Base-by-base conservation (phyloP, 2,329 filamentous ascomycete genomes). In the Exserohilum rostratum region DNA sequence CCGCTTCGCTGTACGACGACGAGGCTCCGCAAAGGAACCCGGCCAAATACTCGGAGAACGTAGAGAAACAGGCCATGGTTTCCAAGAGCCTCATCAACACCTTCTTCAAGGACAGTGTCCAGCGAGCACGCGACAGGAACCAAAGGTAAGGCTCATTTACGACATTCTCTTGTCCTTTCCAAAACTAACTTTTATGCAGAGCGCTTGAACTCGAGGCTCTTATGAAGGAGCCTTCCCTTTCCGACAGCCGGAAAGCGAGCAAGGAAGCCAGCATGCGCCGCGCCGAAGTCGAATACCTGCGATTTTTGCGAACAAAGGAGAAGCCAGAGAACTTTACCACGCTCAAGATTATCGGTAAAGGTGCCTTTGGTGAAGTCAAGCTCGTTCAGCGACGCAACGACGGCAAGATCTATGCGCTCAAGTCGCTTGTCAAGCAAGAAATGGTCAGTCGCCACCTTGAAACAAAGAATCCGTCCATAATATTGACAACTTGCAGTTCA, bases 41-140 rank as follows among this genome's bases (percentile, higher is more conserved):
- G 1, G 91, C 96, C 72, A 87, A 91, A 65, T 96, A 93, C 77
- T 91, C 92, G 3, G 91, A 96, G 71, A 90, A 90, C 70, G 90
- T 96, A 34, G 87, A 89, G 52, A 92, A 95, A 71, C 80, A 85
- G 68, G 83, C 85, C 27, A 87, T 86, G 71, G 82, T 86, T 49
- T 85, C 86, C 42, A 86, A 87, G 69, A 83, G 86, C 65, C 76
- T 88, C 62, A 85, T 88, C 60, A 85, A 85, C 69, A 83, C 86
- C 67, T 98, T 98, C 81, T 99, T 98, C 86, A 96, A 96, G 78
- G 93, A 99, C 78, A 98, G 93, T 74, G 96, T 99, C 51, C 93
- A 96, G 82, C 87, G 95, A 67, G 95, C 95, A 46, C 86, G 93
- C 65, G 95, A 98, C 79, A 88, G 95, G 55, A 99, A 99, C 76